phyloP scores from a whole-genome alignment of 441 rosid genomes.

The Francoa sonchifolia region DNA sequence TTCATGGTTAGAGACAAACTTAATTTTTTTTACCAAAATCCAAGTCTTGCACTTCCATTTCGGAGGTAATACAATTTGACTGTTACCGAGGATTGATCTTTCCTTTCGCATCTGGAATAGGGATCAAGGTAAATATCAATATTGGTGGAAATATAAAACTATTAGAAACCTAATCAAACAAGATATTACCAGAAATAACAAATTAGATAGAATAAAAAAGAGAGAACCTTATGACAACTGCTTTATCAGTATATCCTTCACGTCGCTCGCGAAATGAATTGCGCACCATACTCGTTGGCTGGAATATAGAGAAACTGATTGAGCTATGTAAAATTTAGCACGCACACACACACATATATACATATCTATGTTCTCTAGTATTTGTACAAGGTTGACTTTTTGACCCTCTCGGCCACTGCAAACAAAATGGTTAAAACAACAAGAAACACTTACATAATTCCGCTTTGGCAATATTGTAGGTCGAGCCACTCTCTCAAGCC shows the following conservation, averaged over 20 bases:
- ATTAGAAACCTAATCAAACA: too few relatives aligned
- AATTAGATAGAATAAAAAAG: slow-evolving; percentile 3
- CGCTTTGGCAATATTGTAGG: slow-evolving; percentile 71
- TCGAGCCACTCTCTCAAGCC: slow-evolving; percentile 90
- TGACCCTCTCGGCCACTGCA: background rate
- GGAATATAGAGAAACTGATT: slow-evolving; percentile 24
- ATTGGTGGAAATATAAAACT: background rate
- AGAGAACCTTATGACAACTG: slow-evolving; percentile 71
- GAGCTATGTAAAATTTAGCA: slow-evolving; percentile 15
- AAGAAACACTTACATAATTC: slow-evolving; percentile 63
- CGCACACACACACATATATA: too few relatives aligned
- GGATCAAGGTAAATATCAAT: slow-evolving; percentile 8
- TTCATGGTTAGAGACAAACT: slow-evolving; percentile 1
- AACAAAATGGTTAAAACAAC: slow-evolving; percentile 2
- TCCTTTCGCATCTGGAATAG: slow-evolving; percentile 71
- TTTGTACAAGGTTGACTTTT: too few relatives aligned
- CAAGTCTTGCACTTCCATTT: slow-evolving; percentile 92
- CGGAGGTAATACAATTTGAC: slow-evolving; percentile 75
- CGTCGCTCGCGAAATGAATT: slow-evolving; percentile 72
- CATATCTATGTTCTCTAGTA: too few relatives aligned
- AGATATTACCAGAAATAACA: too few relatives aligned
- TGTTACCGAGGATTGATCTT: slow-evolving; percentile 79
- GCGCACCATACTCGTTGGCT: slow-evolving; percentile 82
- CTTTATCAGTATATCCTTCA: slow-evolving; percentile 82
- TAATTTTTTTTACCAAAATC: slow-evolving; percentile 65